Evolutionary conservation across 2,329 filamentous ascomycete genomes (phyloP), one percentile per base, ranked within the genome.

Genomic region (Raffaelea ambrosiae): DNA sequence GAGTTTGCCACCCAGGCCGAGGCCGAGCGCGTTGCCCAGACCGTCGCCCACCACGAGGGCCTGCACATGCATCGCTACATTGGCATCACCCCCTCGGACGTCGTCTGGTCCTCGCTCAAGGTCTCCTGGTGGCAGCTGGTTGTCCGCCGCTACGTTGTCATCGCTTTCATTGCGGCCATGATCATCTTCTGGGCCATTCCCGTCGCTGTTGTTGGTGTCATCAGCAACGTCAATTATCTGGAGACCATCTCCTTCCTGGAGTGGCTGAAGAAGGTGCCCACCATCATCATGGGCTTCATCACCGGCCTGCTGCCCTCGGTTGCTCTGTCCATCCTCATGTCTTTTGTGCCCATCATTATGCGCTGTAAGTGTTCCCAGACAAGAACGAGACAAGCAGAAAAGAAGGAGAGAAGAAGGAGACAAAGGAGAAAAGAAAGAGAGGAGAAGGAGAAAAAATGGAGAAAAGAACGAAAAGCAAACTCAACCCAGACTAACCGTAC

Each of bases 61-160:
- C 71, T 95, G 35, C 88, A 91, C 61, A 90, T 98, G 83, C 77
- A 85, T 4, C 82, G 88, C 21, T 88, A 86, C 58, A 86, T 94
- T 47, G 91, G 91, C 16, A 74, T 96, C 46, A 80, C 81, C 20
- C 91, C 91, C 0, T 71, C 73, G 16, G 90, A 97, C 60, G 75
- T 98, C 21, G 82, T 97, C 57, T 98, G 93, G 93, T 77, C 73
- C 33, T 88, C 91, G 48, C 71, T 98, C 41, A 78, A 79, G 33
- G 84, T 97, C 58, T 81, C 82, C 19, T 90, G 89, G 90, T 89
- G 86, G 86, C 84, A 95, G 66, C 75, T 82, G 54, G 76, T 95
- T 47, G 60, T 94, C 53, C 83, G 88, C 51, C 74, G 84, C 57
- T 78, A 85, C 57, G 70, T 74, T 48, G 80, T 88, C 3, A 66